Evolutionary conservation across 2,329 filamentous ascomycete species (phyloP), one percentile per base, ranked within the genome.

Genomic region (Ophiosphaerella narmari): DNA sequence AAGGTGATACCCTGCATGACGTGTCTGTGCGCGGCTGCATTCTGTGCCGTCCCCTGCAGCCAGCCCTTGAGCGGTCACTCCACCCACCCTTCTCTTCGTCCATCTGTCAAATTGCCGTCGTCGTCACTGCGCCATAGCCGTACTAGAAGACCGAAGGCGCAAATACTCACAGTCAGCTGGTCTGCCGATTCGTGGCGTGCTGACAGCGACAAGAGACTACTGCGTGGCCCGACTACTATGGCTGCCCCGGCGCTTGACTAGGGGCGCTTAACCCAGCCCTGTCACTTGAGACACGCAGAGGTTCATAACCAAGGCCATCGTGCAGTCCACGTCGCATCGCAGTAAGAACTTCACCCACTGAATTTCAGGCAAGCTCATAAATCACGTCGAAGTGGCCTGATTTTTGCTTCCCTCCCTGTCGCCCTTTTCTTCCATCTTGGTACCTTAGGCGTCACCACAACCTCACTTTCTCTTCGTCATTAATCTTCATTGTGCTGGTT

Each of bases 361-460:
- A 48, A 52, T 49, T 42, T 45, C 42, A 51, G 50, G 53, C 50
- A 55, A 54, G 53, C 57, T 65, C 61, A 66, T 68, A 70, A 63
- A 66, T 59, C 58, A 57, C 59, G 49, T 40, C 42, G 44, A 57
- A 57, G 61, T 70, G 65, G 64, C 66, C 66, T 70, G 66, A 66
- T 65, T 60, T 63, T 54, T 13, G 45, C 47, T 44, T 58, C 41
- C 44, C 53, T 33, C 54, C 54, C 60, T 61, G 59, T 58, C 50
- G 59, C 50, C 39, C 46, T 56, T 55, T 33, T 57, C 43, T 40
- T 59, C 54, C 43, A 40, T 49, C 57, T 50, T 55, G 48, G 51
- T 60, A 60, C 62, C 62, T 64, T 40, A 57, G 62, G 57, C 57
- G 55, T 44, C 41, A 42, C 38, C 44, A 44, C 52, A 35, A 31